Percentiles rank a stretch among this genome's conserved stretches.
These are phyloP conservation scores for Lunularia cruciata DNA, from an alignment of 225 moss, liverwort and hornwort genomes.

Conservation along the genomic window DNA sequence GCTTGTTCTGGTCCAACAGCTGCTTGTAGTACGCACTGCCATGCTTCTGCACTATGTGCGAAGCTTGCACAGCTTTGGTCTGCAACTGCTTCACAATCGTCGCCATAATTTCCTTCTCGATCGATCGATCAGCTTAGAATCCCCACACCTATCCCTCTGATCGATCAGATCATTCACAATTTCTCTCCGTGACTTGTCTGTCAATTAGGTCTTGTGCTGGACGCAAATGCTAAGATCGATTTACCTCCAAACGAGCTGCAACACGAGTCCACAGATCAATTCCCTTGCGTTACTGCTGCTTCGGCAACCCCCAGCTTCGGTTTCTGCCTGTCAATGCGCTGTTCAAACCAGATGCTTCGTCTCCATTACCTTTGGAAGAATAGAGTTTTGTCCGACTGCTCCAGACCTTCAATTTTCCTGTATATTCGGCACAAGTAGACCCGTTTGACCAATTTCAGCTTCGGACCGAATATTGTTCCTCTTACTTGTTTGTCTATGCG, in stretches of 20 bases:
- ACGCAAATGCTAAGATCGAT: not conserved
- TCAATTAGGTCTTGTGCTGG: conserved; percentile 15
- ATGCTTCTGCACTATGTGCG: conserved; percentile 56
- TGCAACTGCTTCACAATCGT: conserved; percentile 61
- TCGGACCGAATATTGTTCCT: no score
- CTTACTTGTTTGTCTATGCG: no score
- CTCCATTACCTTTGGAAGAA: no score
- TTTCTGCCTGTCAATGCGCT: no score
- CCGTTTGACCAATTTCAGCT: no score
- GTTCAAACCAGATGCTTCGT: no score
- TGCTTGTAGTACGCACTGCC: conserved; percentile 59
- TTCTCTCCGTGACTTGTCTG: conserved; percentile 8
- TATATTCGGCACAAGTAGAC: no score
- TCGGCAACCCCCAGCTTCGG: conserved; percentile 6
- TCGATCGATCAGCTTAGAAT: conserved; percentile 11
- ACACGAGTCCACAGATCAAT: not conserved
- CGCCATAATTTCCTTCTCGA: conserved; percentile 34
- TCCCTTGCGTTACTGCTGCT: not conserved
- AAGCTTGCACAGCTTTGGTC: conserved; percentile 55
- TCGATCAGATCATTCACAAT: conserved; percentile 17
- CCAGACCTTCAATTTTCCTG: no score
- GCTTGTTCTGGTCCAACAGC: conserved; percentile 68
- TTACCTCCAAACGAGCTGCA: not conserved
- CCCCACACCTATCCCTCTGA: not conserved
- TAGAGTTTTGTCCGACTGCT: no score